Base-by-base conservation (phyloP, 2,329 filamentous ascomycete species). In the Neopestalotiopsis sp. region DNA sequence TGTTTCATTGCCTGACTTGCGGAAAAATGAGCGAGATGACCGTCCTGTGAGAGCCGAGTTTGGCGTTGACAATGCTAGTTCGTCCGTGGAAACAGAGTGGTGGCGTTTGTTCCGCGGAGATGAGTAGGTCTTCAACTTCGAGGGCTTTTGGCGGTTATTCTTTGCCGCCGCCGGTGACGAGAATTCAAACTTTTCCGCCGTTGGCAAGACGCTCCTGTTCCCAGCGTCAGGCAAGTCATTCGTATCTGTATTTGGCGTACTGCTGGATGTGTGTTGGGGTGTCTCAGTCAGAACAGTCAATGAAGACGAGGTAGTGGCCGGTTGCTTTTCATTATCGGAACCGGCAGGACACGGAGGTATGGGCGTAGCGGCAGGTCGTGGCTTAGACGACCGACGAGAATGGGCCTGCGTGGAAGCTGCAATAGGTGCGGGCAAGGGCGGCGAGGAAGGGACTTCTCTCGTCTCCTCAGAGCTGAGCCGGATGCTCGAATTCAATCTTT, bases 11-110 rank as follows among this genome's bases (percentile, higher is more conserved):
- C 61, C 40, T 30, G 66, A 68, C 53, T 65, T 68, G 53, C 67
- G 67, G 40, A 65, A 10, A 61, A 69, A 34, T 67, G 56, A 57
- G 65, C 70, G 20, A 65, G 45, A 70, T 70, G 30, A 71, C 71
- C 68, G 70, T 72, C 53, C 70, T 76, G 71, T 73, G 74, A 71
- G 71, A 70, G 42, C 67, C 7, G 78, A 77, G 1, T 76, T 76
- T 6, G 78, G 73, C 1, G 82, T 78, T 0, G 85, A 84, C 14
- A 75, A 74, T 6, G 82, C 80, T 13, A 87, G 73, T 70, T 88
- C 86, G 71, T 88, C 86, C 0, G 84, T 82, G 13, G 86, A 87
- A 14, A 81, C 77, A 0, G 82, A 84, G 34, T 79, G 80, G n/a
- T 73, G 75, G 70, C 65, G 76, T 30, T 58, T 20, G 5, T 9